Evolutionary conservation across 2,329 filamentous ascomycete genomes (phyloP).

Genomic region (Ophiosphaerella korrae): DNA sequence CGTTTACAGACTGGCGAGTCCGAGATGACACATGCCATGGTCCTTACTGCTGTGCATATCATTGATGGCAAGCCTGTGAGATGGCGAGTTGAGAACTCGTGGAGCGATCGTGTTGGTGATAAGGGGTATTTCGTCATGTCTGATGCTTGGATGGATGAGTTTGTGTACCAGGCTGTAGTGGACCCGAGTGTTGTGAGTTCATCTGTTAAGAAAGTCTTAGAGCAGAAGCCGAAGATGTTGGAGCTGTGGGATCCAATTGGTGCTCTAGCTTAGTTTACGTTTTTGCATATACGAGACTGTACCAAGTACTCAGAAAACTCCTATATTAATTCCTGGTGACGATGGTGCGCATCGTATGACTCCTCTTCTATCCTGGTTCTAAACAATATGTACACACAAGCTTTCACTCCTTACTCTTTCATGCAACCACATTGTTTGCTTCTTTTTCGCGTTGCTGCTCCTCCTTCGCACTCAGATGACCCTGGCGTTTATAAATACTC

Average conservation of each 20-base stretch:
- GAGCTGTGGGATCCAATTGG: slow-evolving; percentile 81
- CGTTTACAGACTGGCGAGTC: slow-evolving; percentile 75
- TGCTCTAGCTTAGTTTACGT: slow-evolving; percentile 58
- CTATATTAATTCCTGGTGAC: too few relatives aligned
- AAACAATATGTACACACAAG: too few relatives aligned
- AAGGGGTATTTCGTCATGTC: slow-evolving; percentile 91
- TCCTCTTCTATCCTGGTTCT: too few relatives aligned
- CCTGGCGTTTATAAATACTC: slow-evolving; percentile 52
- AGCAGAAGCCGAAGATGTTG: slow-evolving; percentile 68
- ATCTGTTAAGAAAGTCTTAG: slow-evolving; percentile 71
- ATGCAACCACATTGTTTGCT: slow-evolving; percentile 58
- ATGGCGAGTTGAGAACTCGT: slow-evolving; percentile 89
- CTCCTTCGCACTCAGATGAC: slow-evolving; percentile 37
- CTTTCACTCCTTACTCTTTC: background rate
- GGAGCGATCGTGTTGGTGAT: slow-evolving; percentile 72
- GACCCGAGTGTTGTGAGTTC: slow-evolving; percentile 66
- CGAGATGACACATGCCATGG: slow-evolving; percentile 92
- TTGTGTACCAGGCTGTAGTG: slow-evolving; percentile 84
- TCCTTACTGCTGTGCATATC: slow-evolving; percentile 83
- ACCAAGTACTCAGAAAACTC: too few relatives aligned
- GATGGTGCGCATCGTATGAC: too few relatives aligned
- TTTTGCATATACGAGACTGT: too few relatives aligned
- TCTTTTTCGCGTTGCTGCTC: slow-evolving; percentile 55
- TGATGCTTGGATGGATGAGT: slow-evolving; percentile 69
- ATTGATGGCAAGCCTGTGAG: slow-evolving; percentile 69